Base-by-base conservation (phyloP, 768 basidiomycete genomes). In the Wakefieldia striispora region DNA sequence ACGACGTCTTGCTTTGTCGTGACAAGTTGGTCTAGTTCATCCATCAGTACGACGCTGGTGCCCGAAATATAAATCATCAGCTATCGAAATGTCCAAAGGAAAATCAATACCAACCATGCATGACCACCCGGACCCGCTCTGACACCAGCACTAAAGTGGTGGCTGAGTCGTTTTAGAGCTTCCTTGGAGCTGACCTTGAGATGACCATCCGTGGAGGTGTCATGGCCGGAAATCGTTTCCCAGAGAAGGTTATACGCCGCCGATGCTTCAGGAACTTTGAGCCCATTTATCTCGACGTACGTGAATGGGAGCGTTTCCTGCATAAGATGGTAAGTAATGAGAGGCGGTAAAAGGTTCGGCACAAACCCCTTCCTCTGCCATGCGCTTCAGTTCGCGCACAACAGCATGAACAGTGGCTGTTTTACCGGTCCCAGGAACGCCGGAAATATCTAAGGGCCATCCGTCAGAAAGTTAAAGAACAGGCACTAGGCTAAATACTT, bases 341-440 rank as follows among this genome's bases (percentile, higher is more conserved):
- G 2, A 10, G 2, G 11, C 14, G 9, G 9, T 14, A 6, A 31
- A 44, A 37, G 19, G 45, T 34, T 5, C 4, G 20, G 3, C 11
- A 72, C 84, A 24, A 55, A 92, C 91, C 55, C 82, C 84, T 47
- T 81, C 76, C 63, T 88, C 79, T 1, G 94, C 94, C 82, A 95
- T 90, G 34, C 85, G 77, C 62, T 91, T 94, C 11, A 98, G 75
- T 63, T 95, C 91, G 33, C 90, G 80, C 27, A 98, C 81, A 21
- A 97, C 87, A 1, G 88, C 89, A 59, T 97, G 95, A 0, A 98
- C 94, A 0, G 97, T 98, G 0, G 97, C 97, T 1, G 97, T 99
- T 71, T 98, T 99, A 9, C 97, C 95, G 2, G 95, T 98, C 7
- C 97, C 95, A n/a, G 95, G 97, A 7, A 97, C 93, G 9, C 97